Evolutionary conservation across 73 alveolate genomes (phyloP).

Genomic region (Halteria grandinella): DNA sequence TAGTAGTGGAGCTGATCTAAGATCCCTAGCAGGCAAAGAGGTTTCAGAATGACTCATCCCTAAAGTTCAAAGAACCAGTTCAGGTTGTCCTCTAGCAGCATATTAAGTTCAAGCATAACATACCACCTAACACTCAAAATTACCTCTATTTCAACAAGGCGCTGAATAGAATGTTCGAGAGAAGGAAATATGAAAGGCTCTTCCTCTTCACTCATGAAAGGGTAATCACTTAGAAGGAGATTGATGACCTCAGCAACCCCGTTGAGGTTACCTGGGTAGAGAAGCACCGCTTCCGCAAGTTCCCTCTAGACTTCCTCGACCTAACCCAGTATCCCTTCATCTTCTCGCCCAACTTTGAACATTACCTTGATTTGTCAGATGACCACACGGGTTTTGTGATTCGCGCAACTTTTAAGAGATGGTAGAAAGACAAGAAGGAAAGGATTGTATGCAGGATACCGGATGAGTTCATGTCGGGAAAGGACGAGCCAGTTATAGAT

Average conservation of each 20-base stretch:
- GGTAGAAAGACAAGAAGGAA: too few relatives aligned
- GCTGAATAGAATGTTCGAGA: constrained; percentile 1
- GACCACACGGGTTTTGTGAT: constrained; percentile 12
- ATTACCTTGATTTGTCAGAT: constrained; percentile 13
- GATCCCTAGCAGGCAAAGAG: neutral
- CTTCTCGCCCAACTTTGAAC: constrained; percentile 13
- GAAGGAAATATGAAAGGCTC: neutral
- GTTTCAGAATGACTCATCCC: neutral
- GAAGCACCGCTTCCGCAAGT: constrained; percentile 19
- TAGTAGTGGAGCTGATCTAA: neutral
- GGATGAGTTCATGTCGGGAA: too few relatives aligned
- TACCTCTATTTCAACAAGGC: neutral
- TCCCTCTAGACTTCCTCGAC: constrained; percentile 10
- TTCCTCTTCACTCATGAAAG: neutral
- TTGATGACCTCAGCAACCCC: neutral
- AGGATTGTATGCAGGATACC: too few relatives aligned
- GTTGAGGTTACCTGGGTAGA: constrained; percentile 5
- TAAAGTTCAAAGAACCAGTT: neutral
- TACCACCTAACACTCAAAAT: neutral
- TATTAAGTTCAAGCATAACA: neutral
- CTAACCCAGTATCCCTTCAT: constrained; percentile 31
- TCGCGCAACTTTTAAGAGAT: constrained; percentile 23
- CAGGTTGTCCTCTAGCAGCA: constrained; percentile 11
- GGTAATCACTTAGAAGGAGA: too few relatives aligned
- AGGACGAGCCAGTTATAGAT: too few relatives aligned